These are phyloP conservation scores for Leccinum broughii DNA, from an alignment of 768 basidiomycete genomes.

Conservation along the genomic window DNA sequence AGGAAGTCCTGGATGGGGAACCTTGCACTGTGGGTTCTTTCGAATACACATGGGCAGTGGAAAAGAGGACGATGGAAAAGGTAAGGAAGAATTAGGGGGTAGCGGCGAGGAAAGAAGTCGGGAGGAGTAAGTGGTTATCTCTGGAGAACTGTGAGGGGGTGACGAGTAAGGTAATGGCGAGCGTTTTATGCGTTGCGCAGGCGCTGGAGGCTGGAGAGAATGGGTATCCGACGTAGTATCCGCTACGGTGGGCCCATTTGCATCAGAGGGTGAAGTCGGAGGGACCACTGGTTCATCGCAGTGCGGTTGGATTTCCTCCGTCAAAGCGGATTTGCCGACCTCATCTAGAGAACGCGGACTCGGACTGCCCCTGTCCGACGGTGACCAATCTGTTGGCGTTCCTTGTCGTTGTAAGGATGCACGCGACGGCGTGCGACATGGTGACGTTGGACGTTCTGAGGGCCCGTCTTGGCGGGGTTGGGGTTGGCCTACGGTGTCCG, in stretches of 20 bases:
- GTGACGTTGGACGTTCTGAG: neutral
- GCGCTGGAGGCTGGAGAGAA: constrained; percentile 30
- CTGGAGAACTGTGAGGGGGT: constrained; percentile 13
- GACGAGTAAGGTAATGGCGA: constrained; percentile 8
- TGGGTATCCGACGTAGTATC: constrained; percentile 7
- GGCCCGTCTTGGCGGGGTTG: neutral
- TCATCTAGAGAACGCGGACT: constrained; percentile 12
- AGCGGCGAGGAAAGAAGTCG: constrained; percentile 14
- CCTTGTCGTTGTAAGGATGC: constrained; percentile 15
- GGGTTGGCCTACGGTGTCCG: neutral
- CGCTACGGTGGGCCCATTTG: constrained; percentile 14
- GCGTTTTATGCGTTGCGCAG: constrained; percentile 26
- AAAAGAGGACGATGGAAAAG: constrained; percentile 9
- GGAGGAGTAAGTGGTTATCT: constrained; percentile 2
- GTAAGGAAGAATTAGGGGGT: constrained; percentile 14
- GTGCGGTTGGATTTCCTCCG: neutral
- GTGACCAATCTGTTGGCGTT: constrained; percentile 36
- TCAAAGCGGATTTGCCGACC: neutral
- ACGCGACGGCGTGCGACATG: constrained; percentile 11
- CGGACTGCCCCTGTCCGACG: constrained; percentile 25
- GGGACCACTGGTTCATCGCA: constrained; percentile 4
- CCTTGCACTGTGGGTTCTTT: constrained; percentile 41
- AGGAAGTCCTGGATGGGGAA: constrained; percentile 42
- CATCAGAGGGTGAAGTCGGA: constrained; percentile 7
- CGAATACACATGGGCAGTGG: constrained; percentile 17